Conservation (phyloP, 345 rosid genomes). For the Abelmoschus esculentus region DNA sequence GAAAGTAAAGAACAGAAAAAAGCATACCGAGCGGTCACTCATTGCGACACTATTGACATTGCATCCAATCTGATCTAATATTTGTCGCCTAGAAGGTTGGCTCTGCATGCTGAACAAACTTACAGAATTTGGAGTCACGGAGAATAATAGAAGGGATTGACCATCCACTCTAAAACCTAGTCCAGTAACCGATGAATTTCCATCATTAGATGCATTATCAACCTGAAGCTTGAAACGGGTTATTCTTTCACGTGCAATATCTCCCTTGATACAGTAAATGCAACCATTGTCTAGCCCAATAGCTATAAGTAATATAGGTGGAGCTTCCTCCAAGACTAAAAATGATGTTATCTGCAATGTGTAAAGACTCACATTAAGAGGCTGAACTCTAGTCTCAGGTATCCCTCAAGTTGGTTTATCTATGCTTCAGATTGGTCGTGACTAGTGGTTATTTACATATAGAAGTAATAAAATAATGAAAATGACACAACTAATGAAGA, state of each 20-base stretch:
- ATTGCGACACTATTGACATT: slow-evolving; percentile 60
- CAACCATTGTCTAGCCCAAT: slow-evolving; percentile 81
- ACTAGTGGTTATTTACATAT: not conserved
- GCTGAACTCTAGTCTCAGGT: not conserved
- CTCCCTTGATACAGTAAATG: slow-evolving; percentile 92
- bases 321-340: slow-evolving; percentile 90
- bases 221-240: slow-evolving; percentile 82
- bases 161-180: slow-evolving; percentile 89
- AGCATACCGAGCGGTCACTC: slow-evolving; percentile 86
- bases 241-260: slow-evolving; percentile 90
- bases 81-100: slow-evolving; percentile 69
- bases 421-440: not conserved
- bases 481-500: not conserved
- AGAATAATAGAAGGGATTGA: slow-evolving; percentile 73
- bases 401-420: not conserved
- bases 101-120: slow-evolving; percentile 62
- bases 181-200: slow-evolving; percentile 50
- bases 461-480: not conserved
- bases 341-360: slow-evolving; percentile 78
- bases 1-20: not conserved
- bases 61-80: slow-evolving; percentile 81
- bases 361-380: slow-evolving; percentile 14
- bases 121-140: slow-evolving; percentile 74
- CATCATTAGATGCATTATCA: slow-evolving; percentile 35
- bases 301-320: slow-evolving; percentile 83